Evolutionary conservation across 176 grass and related monocot species (phyloP), one percentile per base, ranked within the genome.

Genomic region (Elaeis guineensis): DNA sequence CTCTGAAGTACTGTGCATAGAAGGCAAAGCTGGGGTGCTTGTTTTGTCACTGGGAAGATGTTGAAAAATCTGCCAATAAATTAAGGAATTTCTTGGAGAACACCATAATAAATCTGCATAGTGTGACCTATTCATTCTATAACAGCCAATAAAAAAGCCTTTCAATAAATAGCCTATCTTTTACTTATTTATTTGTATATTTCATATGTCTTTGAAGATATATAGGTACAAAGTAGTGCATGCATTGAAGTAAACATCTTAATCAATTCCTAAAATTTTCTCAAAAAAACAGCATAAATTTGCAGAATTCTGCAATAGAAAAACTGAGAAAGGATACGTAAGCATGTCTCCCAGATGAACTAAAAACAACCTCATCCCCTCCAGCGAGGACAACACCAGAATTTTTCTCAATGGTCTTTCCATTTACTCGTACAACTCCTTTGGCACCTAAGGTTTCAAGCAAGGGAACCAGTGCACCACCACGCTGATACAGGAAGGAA

Each of bases 361-460:
- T 73, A 66, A 97, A 97, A 80, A 78, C 58, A 67, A 97, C 81
- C 82, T 97, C 93, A 78, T 97, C 93, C 28, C 93, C 93, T 68
- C 84, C 84, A 30, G 21, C 30, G 58, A 97, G 77, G 54, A 78
- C 77, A 73, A 91, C 77, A 65, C 82, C 78, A 17, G 81, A 60
- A 82, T 78, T 30, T 77, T 88, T 91, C 64, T 91, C 93, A 50
- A 97, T 54, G 28, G 66, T 81, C 79, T 85, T 97, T 60, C 93
- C 93, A 62, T 97, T 97, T 61, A 97, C 87, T 82, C 72, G 69
- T 52, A 97, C 78, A 80, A 75, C 62, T 15, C 80, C 80, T 75
- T 89, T 96, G 19, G 87, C 80, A 24, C 83, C 6, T 3, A 75
- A 79, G 55, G 82, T 82, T 69, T 97, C 93, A 55, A 97, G 87